These are phyloP conservation scores for Fomitopsis palustris DNA, from an alignment of 1,284 basidiomycete species.

Conservation along the genomic window DNA sequence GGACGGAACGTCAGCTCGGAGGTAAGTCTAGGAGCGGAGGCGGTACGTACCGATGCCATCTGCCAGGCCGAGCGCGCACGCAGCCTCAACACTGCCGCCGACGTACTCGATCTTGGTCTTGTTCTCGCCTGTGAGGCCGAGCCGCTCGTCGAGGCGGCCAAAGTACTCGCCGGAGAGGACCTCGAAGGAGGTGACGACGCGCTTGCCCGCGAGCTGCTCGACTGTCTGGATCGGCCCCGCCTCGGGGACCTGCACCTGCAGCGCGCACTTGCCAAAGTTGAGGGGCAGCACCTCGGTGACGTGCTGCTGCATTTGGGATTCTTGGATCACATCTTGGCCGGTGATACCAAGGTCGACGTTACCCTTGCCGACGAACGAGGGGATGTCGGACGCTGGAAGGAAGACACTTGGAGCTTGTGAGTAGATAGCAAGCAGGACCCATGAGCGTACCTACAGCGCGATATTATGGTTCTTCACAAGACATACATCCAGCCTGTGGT, in stretches of 20 bases:
- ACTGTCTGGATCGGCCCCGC: slow-evolving; percentile 64
- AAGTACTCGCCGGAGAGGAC: slow-evolving; percentile 85
- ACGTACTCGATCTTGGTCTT: slow-evolving; percentile 91
- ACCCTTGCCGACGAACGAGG: slow-evolving; percentile 97
- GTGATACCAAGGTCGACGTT: slow-evolving; percentile 94
- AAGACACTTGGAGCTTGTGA: slow-evolving; percentile 68
- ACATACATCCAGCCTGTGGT: slow-evolving; percentile 88
- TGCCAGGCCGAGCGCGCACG: slow-evolving; percentile 93
- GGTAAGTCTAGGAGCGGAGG: background rate
- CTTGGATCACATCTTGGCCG: slow-evolving; percentile 96
- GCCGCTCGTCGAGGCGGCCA: slow-evolving; percentile 59
- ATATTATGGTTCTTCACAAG: slow-evolving; percentile 92
- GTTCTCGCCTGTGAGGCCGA: slow-evolving; percentile 45
- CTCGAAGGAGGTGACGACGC: slow-evolving; percentile 94
- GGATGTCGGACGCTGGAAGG: slow-evolving; percentile 96
- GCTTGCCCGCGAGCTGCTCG: slow-evolving; percentile 84
- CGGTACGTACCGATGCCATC: slow-evolving; percentile 86
- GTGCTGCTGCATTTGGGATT: slow-evolving; percentile 75
- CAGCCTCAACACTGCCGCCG: slow-evolving; percentile 97
- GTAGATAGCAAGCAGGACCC: background rate
- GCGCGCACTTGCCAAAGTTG: slow-evolving; percentile 91
- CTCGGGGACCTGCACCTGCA: slow-evolving; percentile 96
- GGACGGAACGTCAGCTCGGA: slow-evolving; percentile 5
- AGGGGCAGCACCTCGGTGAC: slow-evolving; percentile 84
- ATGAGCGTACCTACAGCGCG: slow-evolving; percentile 62